phyloP scores from a whole-genome alignment of 2,329 filamentous ascomycete genomes.

The Knufia fluminis region DNA sequence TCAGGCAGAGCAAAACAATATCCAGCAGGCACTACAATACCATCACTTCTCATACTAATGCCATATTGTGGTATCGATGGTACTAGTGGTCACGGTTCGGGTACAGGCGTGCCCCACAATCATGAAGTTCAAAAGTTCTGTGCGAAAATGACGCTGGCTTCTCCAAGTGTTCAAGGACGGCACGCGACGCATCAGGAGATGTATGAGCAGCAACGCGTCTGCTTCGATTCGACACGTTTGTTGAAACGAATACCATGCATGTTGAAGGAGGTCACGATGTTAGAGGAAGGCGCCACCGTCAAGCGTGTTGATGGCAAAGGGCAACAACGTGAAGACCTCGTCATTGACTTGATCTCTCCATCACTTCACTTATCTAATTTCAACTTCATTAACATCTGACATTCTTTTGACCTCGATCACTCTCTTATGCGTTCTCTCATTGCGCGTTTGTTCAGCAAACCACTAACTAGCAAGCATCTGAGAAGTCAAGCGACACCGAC shows the following conservation, averaged over 20 bases:
- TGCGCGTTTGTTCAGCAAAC: slow-evolving; percentile 3
- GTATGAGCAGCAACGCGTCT: no score
- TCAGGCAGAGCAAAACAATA: no score
- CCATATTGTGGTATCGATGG: no score
- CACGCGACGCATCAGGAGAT: neutral
- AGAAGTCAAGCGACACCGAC: neutral
- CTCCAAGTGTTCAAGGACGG: neutral
- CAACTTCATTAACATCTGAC: neutral
- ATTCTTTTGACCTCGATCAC: neutral
- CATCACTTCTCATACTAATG: no score
- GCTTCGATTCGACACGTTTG: no score
- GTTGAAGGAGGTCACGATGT: neutral
- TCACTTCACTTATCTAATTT: neutral
- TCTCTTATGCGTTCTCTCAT: slow-evolving; percentile 6
- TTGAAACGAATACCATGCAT: no score
- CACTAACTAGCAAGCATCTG: neutral
- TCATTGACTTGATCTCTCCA: slow-evolving; percentile 6
- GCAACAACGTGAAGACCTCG: neutral
- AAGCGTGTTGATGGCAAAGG: neutral
- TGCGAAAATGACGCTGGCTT: neutral
- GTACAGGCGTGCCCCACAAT: no score
- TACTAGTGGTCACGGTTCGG: no score
- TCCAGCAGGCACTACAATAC: no score
- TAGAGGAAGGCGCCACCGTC: neutral
- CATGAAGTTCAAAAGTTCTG: neutral